A percentile compares a stretch with the other conserved stretches of the same genome.
Evolutionary conservation across 2,329 filamentous ascomycete genomes (phyloP).

Genomic region (Mariannaea sp.): DNA sequence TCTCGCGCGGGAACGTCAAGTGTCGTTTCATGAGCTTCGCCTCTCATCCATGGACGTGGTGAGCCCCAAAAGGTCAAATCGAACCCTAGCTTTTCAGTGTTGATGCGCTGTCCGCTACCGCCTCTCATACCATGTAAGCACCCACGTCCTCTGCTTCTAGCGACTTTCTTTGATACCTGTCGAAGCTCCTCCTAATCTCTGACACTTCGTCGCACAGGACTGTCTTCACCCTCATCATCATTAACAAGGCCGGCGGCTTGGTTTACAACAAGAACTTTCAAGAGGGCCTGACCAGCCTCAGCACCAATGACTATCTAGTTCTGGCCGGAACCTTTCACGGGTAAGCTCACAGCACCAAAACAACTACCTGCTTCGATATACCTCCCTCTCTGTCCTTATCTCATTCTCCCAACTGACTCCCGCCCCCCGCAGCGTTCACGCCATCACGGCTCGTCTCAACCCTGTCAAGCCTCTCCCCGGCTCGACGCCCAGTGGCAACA

Average conservation of each 20-base stretch:
- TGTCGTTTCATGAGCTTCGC: slow-evolving; percentile 25
- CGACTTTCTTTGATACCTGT: too few relatives aligned
- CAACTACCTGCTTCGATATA: neutral
- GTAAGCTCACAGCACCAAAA: slow-evolving; percentile 49
- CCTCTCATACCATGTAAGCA: slow-evolving; percentile 28
- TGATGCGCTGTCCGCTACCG: slow-evolving; percentile 11
- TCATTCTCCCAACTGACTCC: slow-evolving; percentile 10
- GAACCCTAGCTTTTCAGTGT: slow-evolving; percentile 16
- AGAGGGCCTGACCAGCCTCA: slow-evolving; percentile 83
- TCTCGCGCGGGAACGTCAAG: slow-evolving; percentile 20
- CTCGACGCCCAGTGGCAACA: slow-evolving; percentile 48
- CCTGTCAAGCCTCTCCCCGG: slow-evolving; percentile 52
- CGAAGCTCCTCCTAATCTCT: slow-evolving; percentile 15
- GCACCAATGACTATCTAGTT: slow-evolving; percentile 95
- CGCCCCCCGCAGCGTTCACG: slow-evolving; percentile 61
- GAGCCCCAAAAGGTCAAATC: slow-evolving; percentile 30
- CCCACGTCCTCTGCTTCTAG: neutral
- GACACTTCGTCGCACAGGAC: slow-evolving; percentile 63
- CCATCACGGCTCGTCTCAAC: slow-evolving; percentile 68
- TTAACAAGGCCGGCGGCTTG: slow-evolving; percentile 97
- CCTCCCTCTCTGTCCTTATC: slow-evolving; percentile 15
- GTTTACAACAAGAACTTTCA: slow-evolving; percentile 96
- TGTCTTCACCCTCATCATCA: slow-evolving; percentile 92
- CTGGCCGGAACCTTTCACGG: slow-evolving; percentile 97
- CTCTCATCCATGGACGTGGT: slow-evolving; percentile 28